phyloP scores from a whole-genome alignment of 164 flowering plant species.

The Aristolochia contorta region DNA sequence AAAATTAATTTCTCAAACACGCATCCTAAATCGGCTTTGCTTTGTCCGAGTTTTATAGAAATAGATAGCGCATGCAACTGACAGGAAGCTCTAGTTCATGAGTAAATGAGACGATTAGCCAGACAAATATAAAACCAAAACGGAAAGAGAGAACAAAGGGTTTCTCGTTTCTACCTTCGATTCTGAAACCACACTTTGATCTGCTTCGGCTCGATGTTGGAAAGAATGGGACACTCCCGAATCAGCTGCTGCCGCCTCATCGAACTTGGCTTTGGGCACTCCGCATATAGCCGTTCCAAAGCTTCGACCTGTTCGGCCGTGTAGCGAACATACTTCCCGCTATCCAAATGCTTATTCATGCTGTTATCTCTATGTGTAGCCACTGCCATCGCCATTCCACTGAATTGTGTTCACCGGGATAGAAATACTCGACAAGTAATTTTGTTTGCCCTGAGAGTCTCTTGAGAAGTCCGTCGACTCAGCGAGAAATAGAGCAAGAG shows the following conservation, averaged over 20 bases:
- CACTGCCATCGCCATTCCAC: slow-evolving; percentile 64
- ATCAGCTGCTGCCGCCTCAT: slow-evolving; percentile 63
- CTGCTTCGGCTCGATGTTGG: slow-evolving; percentile 72
- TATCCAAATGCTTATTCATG: slow-evolving; percentile 38
- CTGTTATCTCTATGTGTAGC: slow-evolving; percentile 49
- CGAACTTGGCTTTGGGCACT: slow-evolving; percentile 77
- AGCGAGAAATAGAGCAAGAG: slow-evolving; percentile 1
- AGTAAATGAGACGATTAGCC: too few relatives aligned
- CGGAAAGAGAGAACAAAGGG: not conserved
- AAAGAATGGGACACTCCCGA: slow-evolving; percentile 59
- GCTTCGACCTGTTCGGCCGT: slow-evolving; percentile 76
- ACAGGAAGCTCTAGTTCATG: too few relatives aligned
- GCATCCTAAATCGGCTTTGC: too few relatives aligned
- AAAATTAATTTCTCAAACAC: too few relatives aligned
- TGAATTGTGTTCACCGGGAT: too few relatives aligned
- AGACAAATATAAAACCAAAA: slow-evolving; percentile 2
- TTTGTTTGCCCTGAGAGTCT: slow-evolving; percentile 7
- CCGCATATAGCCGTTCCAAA: slow-evolving; percentile 57
- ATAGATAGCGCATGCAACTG: too few relatives aligned
- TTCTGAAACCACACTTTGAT: slow-evolving; percentile 90
- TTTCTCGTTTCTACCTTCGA: slow-evolving; percentile 35
- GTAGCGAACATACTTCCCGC: slow-evolving; percentile 70
- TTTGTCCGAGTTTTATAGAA: too few relatives aligned
- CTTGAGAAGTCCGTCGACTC: slow-evolving; percentile 13
- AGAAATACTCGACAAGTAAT: not conserved